phyloP scores from a whole-genome alignment of 306 rosid genomes.

The Rosa multiflora region DNA sequence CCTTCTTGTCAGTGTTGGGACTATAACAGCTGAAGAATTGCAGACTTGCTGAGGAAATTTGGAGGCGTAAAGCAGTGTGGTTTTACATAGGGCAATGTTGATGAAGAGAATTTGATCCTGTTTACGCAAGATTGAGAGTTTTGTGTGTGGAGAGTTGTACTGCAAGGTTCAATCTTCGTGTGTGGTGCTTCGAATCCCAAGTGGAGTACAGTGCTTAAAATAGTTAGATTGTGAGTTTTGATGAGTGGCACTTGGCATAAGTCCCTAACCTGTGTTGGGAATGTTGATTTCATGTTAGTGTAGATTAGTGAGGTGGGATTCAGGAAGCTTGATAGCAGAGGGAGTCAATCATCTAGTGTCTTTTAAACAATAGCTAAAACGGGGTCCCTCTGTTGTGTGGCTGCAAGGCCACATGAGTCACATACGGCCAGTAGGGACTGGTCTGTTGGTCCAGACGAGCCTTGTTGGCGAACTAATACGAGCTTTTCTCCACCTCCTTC shows the following conservation, averaged over 20 bases:
- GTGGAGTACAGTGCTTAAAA: neutral
- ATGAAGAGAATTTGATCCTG: constrained; percentile 4
- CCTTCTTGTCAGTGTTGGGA: neutral
- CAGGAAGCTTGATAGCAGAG: constrained; percentile 35
- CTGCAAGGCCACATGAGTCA: constrained; percentile 98
- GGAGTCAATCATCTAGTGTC: constrained; percentile 32
- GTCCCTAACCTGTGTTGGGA: constrained; percentile 12
- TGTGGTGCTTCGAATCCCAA: neutral
- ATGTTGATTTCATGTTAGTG: constrained; percentile 11
- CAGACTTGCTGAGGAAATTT: constrained; percentile 9
- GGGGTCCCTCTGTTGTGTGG: constrained; percentile 99
- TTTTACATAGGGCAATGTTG: neutral
- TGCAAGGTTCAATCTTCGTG: neutral
- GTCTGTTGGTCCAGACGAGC: constrained; percentile 87
- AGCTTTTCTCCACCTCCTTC: constrained; percentile 80
- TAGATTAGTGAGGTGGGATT: constrained; percentile 16
- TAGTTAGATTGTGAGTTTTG: neutral
- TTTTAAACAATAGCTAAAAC: constrained; percentile 73
- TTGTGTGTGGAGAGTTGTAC: constrained; percentile 1
- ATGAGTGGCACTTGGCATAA: constrained; percentile 4
- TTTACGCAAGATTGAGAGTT: neutral
- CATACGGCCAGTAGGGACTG: constrained; percentile 85
- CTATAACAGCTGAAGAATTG: neutral
- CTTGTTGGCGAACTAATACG: constrained; percentile 89
- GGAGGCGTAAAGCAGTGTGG: constrained; percentile 8